phyloP scores from a whole-genome alignment of 2,329 filamentous ascomycete genomes.

The Alternaria sp. region DNA sequence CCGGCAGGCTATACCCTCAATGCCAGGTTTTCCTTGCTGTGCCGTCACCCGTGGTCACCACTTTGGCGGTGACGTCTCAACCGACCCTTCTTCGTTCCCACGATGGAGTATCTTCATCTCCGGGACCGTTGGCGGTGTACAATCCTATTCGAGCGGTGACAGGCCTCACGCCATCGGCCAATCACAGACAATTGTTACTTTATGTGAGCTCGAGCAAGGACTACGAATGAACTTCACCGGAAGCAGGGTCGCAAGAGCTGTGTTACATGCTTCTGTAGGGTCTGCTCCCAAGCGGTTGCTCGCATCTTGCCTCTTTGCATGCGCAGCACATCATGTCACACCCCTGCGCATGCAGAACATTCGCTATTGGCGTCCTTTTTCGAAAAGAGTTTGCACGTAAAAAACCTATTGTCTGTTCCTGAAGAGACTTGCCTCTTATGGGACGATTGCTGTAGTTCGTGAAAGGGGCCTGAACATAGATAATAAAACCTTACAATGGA shows the following conservation, averaged over 20 bases:
- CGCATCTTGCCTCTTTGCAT: slow-evolving; percentile 26
- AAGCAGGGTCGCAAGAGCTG: slow-evolving; percentile 28
- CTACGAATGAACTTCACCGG: slow-evolving; percentile 37
- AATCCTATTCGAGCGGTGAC: slow-evolving; percentile 27
- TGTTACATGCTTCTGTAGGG: slow-evolving; percentile 32
- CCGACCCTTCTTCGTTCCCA: slow-evolving; percentile 2
- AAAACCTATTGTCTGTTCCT: neutral
- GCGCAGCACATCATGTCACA: slow-evolving; percentile 22
- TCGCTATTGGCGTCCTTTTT: slow-evolving; percentile 12
- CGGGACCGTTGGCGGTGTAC: slow-evolving; percentile 26
- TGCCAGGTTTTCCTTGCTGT: slow-evolving; percentile 3
- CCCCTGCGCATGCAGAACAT: slow-evolving; percentile 11
- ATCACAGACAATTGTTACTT: slow-evolving; percentile 16
- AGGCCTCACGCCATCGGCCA: slow-evolving; percentile 15
- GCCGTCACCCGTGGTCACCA: slow-evolving; percentile 12
- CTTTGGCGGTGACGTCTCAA: slow-evolving; percentile 22
- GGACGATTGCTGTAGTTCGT: neutral
- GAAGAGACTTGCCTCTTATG: slow-evolving; percentile 15
- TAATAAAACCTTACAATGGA: neutral
- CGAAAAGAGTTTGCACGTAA: slow-evolving; percentile 33
- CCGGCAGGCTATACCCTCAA: slow-evolving; percentile 2
- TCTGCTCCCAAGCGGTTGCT: slow-evolving; percentile 25
- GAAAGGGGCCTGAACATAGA: neutral
- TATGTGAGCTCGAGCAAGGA: slow-evolving; percentile 15
- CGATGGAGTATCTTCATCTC: neutral